Conservation (phyloP, 2,329 filamentous ascomycete genomes). For the Aspergillus aculeatinus region DNA sequence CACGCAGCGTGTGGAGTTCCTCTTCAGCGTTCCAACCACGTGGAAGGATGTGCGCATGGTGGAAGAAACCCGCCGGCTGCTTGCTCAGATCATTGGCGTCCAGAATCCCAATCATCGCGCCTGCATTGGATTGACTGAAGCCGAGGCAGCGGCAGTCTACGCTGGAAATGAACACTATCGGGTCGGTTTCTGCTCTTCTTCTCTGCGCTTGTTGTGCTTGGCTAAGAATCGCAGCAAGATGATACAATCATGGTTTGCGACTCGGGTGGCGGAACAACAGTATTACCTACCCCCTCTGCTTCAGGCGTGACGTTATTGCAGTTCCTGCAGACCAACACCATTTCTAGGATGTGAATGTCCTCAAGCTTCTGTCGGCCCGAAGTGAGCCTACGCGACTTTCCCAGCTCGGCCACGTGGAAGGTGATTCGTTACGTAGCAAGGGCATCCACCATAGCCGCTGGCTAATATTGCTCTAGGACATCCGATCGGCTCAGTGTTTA, state of each 20-base stretch:
- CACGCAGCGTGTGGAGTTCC: slow-evolving; percentile 33
- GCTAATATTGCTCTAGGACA: too few species aligned
- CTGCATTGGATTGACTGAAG: slow-evolving; percentile 52
- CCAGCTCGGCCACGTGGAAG: slow-evolving; percentile 27
- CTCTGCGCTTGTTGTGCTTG: too few species aligned
- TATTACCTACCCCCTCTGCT: too few species aligned
- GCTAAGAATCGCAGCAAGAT: too few species aligned
- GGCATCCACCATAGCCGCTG: too few species aligned
- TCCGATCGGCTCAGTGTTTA: too few species aligned
- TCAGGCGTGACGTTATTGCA: too few species aligned
- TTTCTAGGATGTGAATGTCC: slow-evolving; percentile 31
- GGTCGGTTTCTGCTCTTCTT: not conserved
- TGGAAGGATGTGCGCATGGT: slow-evolving; percentile 42
- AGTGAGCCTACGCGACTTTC: slow-evolving; percentile 27
- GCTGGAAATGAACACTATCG: slow-evolving; percentile 37
- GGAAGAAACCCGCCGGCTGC: slow-evolving; percentile 32
- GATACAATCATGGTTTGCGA: too few species aligned
- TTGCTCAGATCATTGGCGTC: slow-evolving; percentile 32
- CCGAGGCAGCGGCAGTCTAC: slow-evolving; percentile 55
- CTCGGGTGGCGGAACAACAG: too few species aligned
- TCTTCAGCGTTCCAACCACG: slow-evolving; percentile 46
- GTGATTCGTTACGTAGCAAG: slow-evolving; percentile 14
- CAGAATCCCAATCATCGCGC: slow-evolving; percentile 37
- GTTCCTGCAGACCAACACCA: not conserved
- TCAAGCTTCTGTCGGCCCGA: slow-evolving; percentile 26